phyloP scores from a whole-genome alignment of 495 filamentous ascomycete genomes.

The Geopyxis carbonaria region DNA sequence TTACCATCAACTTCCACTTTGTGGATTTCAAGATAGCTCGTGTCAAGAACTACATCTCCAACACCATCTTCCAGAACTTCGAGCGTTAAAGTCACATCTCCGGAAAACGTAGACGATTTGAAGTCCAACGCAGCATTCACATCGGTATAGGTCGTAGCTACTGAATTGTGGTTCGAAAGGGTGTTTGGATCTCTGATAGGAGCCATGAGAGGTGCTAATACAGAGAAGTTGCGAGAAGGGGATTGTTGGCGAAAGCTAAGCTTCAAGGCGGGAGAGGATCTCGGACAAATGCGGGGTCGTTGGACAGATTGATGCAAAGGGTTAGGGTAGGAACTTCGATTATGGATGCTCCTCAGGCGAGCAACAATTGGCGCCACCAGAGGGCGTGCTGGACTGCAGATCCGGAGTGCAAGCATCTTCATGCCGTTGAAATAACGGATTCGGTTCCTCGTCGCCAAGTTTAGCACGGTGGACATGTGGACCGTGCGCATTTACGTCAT shows the following conservation, averaged over 20 bases:
- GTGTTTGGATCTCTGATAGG: constrained; percentile 59
- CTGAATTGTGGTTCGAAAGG: constrained; percentile 75
- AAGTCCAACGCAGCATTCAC: constrained; percentile 72
- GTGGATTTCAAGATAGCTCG: constrained; percentile 55
- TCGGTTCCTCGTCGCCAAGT: too few relatives aligned
- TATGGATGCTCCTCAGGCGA: too few relatives aligned
- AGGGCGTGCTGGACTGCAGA: too few relatives aligned
- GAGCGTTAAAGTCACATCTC: constrained; percentile 56
- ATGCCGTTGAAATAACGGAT: too few relatives aligned
- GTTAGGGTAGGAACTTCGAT: background rate
- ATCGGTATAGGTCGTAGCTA: constrained; percentile 60
- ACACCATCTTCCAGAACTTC: constrained; percentile 49
- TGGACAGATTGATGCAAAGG: background rate
- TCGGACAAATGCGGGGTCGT: background rate
- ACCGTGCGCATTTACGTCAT: too few relatives aligned
- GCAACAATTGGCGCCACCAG: too few relatives aligned
- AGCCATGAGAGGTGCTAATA: constrained; percentile 6
- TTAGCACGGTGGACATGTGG: too few relatives aligned
- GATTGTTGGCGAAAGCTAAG: background rate
- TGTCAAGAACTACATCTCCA: constrained; percentile 70
- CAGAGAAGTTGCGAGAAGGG: background rate
- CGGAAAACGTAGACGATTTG: constrained; percentile 50
- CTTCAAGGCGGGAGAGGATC: background rate
- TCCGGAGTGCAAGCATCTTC: too few relatives aligned
- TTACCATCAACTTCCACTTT: constrained; percentile 47